Conservation (phyloP, 2,329 filamentous ascomycete genomes). For the Colletotrichum tamarilloi region DNA sequence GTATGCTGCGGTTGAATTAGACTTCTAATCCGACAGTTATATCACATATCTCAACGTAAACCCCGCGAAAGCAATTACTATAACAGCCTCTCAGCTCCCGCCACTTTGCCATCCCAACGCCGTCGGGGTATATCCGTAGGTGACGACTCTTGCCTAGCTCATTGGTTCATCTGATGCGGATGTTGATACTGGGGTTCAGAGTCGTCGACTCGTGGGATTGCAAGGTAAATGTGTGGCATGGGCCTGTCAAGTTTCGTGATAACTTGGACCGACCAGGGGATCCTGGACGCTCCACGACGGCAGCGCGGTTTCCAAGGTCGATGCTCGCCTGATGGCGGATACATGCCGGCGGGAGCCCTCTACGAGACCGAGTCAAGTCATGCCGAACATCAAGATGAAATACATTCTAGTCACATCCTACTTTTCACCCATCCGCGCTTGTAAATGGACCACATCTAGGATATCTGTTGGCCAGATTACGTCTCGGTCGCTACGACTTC, state of each 20-base stretch:
- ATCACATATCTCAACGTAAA: neutral
- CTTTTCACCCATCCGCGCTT: neutral
- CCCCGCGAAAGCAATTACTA: neutral
- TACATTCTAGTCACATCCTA: neutral
- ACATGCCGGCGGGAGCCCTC: neutral
- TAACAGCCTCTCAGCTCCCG: neutral
- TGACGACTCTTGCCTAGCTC: neutral
- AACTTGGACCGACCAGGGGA: neutral
- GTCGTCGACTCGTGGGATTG: neutral
- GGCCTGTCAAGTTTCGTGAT: neutral
- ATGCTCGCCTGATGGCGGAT: neutral
- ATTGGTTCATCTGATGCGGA: conserved; percentile 18
- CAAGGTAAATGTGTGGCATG: neutral
- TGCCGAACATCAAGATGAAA: neutral
- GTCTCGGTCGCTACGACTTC: neutral
- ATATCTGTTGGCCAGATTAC: neutral
- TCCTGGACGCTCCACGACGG: neutral
- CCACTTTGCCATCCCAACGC: neutral
- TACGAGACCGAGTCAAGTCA: neutral
- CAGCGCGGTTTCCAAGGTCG: neutral
- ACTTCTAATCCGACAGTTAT: too few species aligned
- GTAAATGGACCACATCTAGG: neutral
- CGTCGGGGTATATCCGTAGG: neutral
- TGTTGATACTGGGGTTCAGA: neutral
- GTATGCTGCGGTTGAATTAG: too few species aligned